Evolutionary conservation across 1,284 basidiomycete genomes (phyloP), one percentile per base, ranked within the genome.

Genomic region (Puccinia novopanici): DNA sequence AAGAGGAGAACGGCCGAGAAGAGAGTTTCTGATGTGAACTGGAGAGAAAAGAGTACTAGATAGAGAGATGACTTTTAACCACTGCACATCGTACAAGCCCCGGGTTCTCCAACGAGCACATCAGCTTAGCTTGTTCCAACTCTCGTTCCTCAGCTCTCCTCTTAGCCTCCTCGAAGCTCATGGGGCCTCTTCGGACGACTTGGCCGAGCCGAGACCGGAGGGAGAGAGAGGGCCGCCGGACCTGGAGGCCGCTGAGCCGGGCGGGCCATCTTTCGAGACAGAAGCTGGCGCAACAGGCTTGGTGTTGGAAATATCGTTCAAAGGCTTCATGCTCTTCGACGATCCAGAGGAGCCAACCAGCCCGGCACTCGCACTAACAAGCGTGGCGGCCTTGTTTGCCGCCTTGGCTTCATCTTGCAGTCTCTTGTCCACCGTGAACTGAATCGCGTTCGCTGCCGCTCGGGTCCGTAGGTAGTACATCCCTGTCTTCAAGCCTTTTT

Each of bases 401-500:
- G 85, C 85, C 83, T 87, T 86, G 57, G 91, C 92, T 75, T 90
- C 88, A 85, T 93, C 92, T 82, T 95, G 89, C 77, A 92, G 88
- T 54, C 87, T 85, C 55, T 85, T 85, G 86, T 97, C 95, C 82
- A 99, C 91, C 17, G 97, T 99, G 88, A 99, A 99, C 88, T 99
- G 95, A 87, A 97, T 95, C 55, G 97, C 97, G 85, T 94, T 92
- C 40, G 94, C 93, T 12, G 95, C 94, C 1, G 97, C 94, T 77
- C 93, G 90, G 61, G 97, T 98, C 80, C 97, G 91, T 74, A 99
- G 89, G 87, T 82, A 85, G 82, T 93, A 94, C 92, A 95, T 94
- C 83, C 94, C 97, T 0, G 97, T 99, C 91, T 99, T 99, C 85
- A 99, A 88, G 40, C 97, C 97, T 87, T 94, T 94, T 90, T 97